Conservation (phyloP, 805 yeast species). For the Schizosaccharomyces osmophilus region DNA sequence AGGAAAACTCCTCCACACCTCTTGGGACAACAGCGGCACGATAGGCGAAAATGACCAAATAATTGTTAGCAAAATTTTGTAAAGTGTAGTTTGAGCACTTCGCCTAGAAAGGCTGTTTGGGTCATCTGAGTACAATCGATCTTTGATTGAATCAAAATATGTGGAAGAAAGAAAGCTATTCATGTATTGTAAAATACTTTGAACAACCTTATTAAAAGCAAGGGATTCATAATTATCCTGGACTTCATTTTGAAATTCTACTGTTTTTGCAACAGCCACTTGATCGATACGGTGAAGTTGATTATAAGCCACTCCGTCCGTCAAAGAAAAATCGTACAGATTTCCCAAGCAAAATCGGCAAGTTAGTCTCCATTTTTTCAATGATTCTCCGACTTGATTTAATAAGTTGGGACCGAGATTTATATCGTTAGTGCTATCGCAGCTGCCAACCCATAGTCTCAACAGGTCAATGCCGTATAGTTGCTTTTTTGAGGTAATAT, state of each 20-base stretch:
- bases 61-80: slow-evolving; percentile 7
- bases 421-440: slow-evolving; percentile 67
- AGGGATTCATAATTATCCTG: slow-evolving; percentile 22
- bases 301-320: slow-evolving; percentile 14
- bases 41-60: slow-evolving; percentile 36
- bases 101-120: slow-evolving; percentile 25
- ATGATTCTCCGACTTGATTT: slow-evolving; percentile 50
- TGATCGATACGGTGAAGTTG: slow-evolving; percentile 6
- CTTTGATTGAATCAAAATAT: slow-evolving; percentile 72
- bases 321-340: slow-evolving; percentile 19
- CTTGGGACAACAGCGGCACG: slow-evolving; percentile 64
- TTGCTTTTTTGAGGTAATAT: slow-evolving; percentile 32
- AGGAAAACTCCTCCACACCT: slow-evolving; percentile 40
- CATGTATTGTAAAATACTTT: slow-evolving; percentile 43
- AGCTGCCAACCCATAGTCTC: slow-evolving; percentile 70
- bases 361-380: slow-evolving; percentile 63
- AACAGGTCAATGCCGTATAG: slow-evolving; percentile 75
- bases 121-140: slow-evolving; percentile 52
- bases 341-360: slow-evolving; percentile 66
- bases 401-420: slow-evolving; percentile 47
- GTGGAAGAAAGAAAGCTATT: slow-evolving; percentile 54
- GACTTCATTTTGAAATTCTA: background rate
- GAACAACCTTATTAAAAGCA: slow-evolving; percentile 48
- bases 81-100: slow-evolving; percentile 41
- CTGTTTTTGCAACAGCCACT: background rate